Base-by-base conservation (phyloP, 257 asterid genomes). In the Ajuga chamaepitys region DNA sequence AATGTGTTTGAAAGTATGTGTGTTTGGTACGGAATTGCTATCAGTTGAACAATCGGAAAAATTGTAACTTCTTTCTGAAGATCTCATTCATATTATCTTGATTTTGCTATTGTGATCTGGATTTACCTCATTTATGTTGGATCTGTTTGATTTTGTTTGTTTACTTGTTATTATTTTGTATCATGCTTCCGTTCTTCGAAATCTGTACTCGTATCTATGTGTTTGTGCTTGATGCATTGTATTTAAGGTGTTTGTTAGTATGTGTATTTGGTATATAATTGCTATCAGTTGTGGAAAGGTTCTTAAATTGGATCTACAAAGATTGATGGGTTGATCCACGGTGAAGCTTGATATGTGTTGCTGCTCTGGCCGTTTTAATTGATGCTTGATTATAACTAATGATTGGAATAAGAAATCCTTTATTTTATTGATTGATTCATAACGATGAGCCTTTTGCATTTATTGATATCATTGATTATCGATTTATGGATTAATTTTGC, bases 11-110 rank as follows among this genome's bases (percentile, higher is more conserved):
- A n/a, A n/a, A n/a, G n/a, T n/a, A n/a, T n/a, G n/a, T n/a, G n/a
- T n/a, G n/a, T n/a, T n/a, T n/a, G n/a, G n/a, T n/a, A n/a, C n/a
- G n/a, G n/a, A n/a, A n/a, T n/a, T n/a, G n/a, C n/a, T n/a, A n/a
- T n/a, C n/a, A n/a, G 41, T 16, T n/a, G 66, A 32, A 22, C 64
- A 13, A 61, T 38, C 57, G 42, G n/a, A 26, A 14, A 44, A 2
- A n/a, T 54, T 7, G 85, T 76, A 69, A 80, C 78, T 58, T 71
- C 56, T 32, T 32, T 41, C 16, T 22, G 14, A 13, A 16, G 54
- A 20, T 62, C 64, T 25, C 35, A 4, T 35, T 40, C 45, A 46
- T 9, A 24, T 18, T 2, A 51, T 26, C 41, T 55, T 57, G 58
- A 40, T 75, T 53, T n/a, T 18, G 47, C 42, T 71, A 37, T 17